Base-by-base conservation (phyloP, 2,329 filamentous ascomycete species). In the Phaeosphaeriaceae sp. region DNA sequence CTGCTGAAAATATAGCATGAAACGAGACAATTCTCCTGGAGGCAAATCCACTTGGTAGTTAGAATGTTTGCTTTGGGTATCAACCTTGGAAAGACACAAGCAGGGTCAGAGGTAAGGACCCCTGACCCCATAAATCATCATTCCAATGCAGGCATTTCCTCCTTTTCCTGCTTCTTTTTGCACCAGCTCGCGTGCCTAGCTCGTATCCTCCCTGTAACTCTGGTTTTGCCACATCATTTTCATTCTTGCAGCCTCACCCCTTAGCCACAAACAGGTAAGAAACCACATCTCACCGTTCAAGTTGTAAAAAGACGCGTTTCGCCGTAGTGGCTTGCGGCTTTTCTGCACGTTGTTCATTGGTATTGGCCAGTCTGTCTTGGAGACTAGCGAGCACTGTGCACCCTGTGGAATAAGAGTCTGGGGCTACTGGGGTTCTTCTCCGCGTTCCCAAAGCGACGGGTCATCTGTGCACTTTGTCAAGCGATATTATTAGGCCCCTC, bases 361-460 rank as follows among this genome's bases (percentile, higher is more conserved):
- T 18, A 42, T 9, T 23, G 18, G 32, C 15, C 15, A 26, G 35
- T 26, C 17, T 29, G 44, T 26, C 17, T 45, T 39, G 17, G 33
- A 12, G 34, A 45, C 50, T 43, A 50, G 32, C 41, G 44, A 42
- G 60, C 60, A 61, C 59, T 60, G 51, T 49, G 51, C 58, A 50
- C 54, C 50, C 11, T 36, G 54, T 51, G 60, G 52, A 48, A 54
- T 50, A 48, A 58, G 55, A 54, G 37, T 58, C 61, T 58, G 54
- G 60, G 59, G 61, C 46, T 50, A 49, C 42, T 50, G 47, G 53
- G 63, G 54, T 62, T 57, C 62, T 68, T 67, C 67, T 67, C 67
- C 65, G 63, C 63, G 56, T 60, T 60, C 54, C 66, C 65, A 60
- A 51, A 54, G 56, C 58, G 52, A 52, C 60, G 67, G 66, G 64